Evolutionary conservation across 768 basidiomycete species (phyloP).

Genomic region (Xerocomus potaroensis): DNA sequence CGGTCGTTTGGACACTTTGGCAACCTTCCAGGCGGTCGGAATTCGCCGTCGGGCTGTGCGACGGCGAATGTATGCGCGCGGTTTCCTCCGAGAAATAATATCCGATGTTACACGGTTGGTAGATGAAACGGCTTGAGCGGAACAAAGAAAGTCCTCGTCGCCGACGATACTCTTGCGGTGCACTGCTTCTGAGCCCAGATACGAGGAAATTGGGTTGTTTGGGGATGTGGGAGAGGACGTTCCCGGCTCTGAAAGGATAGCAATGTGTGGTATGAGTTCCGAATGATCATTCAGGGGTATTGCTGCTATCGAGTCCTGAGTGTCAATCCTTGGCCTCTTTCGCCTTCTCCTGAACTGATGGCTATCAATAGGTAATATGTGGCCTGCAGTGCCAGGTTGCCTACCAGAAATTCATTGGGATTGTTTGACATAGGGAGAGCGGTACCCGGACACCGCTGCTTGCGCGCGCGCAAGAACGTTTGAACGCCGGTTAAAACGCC

Average conservation of each 20-base stretch:
- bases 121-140: not conserved
- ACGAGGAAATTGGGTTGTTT: not conserved
- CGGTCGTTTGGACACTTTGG: not conserved
- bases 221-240: not conserved
- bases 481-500: no score
- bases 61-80: conserved; percentile 20
- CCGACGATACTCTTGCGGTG: conserved; percentile 14
- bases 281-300: not conserved
- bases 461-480: no score
- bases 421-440: no score
- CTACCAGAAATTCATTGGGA: conserved; percentile 26
- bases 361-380: not conserved
- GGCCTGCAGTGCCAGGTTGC: not conserved
- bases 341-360: conserved; percentile 26
- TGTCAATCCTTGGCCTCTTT: conserved; percentile 15
- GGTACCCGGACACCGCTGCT: no score
- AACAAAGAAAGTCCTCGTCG: conserved; percentile 26
- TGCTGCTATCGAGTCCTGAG: not conserved
- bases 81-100: not conserved
- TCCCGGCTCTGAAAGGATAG: conserved; percentile 8
- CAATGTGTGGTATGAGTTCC: conserved; percentile 17
- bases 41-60: not conserved
- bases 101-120: not conserved
- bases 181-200: not conserved
- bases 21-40: not conserved